phyloP scores from a whole-genome alignment of 805 yeast species.

The Candida nanaspora region DNA sequence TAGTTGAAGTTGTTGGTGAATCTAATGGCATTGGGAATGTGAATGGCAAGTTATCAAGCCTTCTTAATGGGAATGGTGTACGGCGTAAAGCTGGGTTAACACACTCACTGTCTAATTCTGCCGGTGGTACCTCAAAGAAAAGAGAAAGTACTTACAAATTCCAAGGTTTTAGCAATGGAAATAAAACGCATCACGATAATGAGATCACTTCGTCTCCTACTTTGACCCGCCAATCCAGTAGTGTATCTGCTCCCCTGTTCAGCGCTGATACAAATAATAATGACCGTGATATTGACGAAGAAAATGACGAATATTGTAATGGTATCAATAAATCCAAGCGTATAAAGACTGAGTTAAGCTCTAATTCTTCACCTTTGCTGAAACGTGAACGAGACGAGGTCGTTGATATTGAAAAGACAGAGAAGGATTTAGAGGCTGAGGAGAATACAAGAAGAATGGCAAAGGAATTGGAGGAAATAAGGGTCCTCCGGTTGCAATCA shows the following conservation, averaged over 20 bases:
- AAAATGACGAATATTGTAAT: no score
- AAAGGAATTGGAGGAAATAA: conserved; percentile 7
- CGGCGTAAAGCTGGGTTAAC: no score
- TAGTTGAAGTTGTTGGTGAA: neutral
- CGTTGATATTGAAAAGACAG: neutral
- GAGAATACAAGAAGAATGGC: neutral
- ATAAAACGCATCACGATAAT: neutral
- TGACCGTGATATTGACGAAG: no score
- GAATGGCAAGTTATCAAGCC: neutral
- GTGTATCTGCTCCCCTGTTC: no score
- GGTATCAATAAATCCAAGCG: no score
- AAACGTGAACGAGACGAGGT: neutral
- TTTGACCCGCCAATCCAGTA: neutral
- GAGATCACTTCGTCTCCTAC: neutral
- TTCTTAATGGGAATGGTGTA: neutral
- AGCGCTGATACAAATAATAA: no score
- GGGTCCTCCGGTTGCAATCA: conserved; percentile 13
- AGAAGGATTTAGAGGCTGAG: neutral
- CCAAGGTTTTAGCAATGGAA: neutral
- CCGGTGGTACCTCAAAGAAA: neutral
- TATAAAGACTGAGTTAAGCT: no score
- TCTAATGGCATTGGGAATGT: neutral
- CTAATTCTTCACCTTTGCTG: no score
- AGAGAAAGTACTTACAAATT: neutral
- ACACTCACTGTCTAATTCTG: neutral